Percentiles rank a stretch among this genome's conserved stretches.
These are phyloP conservation scores for Nakazawaea peltata DNA, from an alignment of 805 yeast species.

Conservation along the genomic window DNA sequence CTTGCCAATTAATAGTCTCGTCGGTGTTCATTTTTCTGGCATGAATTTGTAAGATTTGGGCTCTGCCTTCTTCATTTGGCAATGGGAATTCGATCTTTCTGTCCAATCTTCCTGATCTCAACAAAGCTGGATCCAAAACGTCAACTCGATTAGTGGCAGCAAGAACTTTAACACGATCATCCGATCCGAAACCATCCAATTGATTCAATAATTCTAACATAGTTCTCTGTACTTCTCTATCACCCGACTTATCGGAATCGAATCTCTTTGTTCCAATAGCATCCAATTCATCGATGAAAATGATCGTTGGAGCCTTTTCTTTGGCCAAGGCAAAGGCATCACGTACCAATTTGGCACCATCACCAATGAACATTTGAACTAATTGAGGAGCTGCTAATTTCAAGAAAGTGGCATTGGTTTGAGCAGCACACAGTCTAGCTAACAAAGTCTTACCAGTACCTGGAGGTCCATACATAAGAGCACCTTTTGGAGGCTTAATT, in stretches of 20 bases:
- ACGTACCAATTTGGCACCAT: conserved; percentile 95
- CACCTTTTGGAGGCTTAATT: conserved; percentile 97
- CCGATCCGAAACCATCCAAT: conserved; percentile 95
- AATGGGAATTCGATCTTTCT: conserved; percentile 97
- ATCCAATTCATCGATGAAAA: conserved; percentile 95
- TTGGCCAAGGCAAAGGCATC: conserved; percentile 97
- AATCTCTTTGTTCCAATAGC: conserved; percentile 98
- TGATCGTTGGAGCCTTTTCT: conserved; percentile 97
- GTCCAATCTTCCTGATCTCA: conserved; percentile 96
- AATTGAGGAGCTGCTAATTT: conserved; percentile 97
- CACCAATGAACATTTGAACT: conserved; percentile 98
- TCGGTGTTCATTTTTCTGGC: conserved; percentile 95
- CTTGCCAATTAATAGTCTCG: conserved; percentile 92
- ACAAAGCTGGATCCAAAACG: conserved; percentile 94
- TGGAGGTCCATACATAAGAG: conserved; percentile 98
- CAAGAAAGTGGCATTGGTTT: conserved; percentile 93
- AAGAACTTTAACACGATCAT: conserved; percentile 92
- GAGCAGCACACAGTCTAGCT: conserved; percentile 99
- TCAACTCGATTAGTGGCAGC: conserved; percentile 99
- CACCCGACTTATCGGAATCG: conserved; percentile 96
- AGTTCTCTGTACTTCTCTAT: conserved; percentile 97
- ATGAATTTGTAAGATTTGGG: conserved; percentile 93
- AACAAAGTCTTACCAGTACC: conserved; percentile 97
- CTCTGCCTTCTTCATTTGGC: conserved; percentile 96
- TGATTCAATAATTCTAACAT: conserved; percentile 97